Evolutionary conservation across 192 early-diverging fungal species (phyloP).

Genomic region (Spinellus fusiger): DNA sequence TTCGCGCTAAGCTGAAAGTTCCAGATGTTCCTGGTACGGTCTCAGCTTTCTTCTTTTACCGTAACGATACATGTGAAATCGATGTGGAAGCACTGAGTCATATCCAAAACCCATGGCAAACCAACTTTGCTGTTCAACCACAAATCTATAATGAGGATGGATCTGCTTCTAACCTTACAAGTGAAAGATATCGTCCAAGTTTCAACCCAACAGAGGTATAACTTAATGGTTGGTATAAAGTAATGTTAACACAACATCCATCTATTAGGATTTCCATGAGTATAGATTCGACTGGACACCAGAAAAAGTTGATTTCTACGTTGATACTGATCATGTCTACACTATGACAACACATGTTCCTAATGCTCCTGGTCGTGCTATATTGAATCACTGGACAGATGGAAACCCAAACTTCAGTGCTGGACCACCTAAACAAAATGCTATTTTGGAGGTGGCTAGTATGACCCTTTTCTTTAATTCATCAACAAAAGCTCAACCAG

Average conservation of each 20-base stretch:
- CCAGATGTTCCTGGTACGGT: constrained; percentile 21
- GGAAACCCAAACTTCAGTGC: constrained; percentile 29
- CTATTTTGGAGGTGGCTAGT: constrained; percentile 13
- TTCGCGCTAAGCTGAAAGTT: constrained; percentile 22
- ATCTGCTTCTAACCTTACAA: constrained; percentile 15
- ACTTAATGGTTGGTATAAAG: not conserved
- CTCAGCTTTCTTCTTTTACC: constrained; percentile 25
- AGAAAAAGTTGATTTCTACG: constrained; percentile 19
- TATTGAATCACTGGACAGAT: constrained; percentile 33
- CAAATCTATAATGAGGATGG: constrained; percentile 28
- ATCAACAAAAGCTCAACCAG: not conserved
- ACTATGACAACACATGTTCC: constrained; percentile 28
- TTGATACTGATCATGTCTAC: constrained; percentile 8
- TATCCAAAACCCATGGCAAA: constrained; percentile 9
- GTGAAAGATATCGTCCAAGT: not conserved
- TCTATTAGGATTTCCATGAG: constrained; percentile 25
- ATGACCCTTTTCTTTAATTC: constrained; percentile 30
- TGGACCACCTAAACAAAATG: constrained; percentile 7
- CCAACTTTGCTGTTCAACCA: constrained; percentile 28
- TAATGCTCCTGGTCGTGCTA: constrained; percentile 15
- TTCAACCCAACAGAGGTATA: constrained; percentile 14
- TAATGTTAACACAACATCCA: not conserved
- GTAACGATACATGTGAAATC: constrained; percentile 24
- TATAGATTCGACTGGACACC: constrained; percentile 36
- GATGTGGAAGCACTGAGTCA: constrained; percentile 29